Base-by-base conservation (phyloP, 164 flowering plant genomes). In the Chloranthus sessilifolius region DNA sequence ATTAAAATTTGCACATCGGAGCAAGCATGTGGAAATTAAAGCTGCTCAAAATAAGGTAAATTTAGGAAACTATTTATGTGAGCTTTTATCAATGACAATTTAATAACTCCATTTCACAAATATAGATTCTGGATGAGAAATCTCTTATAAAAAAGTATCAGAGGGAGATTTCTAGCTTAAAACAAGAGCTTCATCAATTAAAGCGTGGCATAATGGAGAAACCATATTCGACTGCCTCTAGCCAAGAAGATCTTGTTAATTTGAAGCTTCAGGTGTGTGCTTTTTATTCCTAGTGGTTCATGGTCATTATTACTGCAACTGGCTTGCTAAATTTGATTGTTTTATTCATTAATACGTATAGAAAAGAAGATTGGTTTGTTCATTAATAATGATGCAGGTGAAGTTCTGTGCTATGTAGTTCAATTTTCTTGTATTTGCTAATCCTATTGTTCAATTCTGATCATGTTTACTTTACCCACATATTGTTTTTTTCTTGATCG, bases 61-160 rank as follows among this genome's bases (percentile, higher is more conserved):
- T 19, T 34, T 35, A 66, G 21, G 41, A 23, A 42, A 20, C 25
- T 43, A 23, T 23, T 10, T 43, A 23, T 43, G 31, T 10, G 27
- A 6, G 5, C 27, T 44, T 25, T 26, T 20, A 5, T 44, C 16
- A 11, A 44, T 25, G 4, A 25, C 30, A 21, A 42, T 21, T 14
- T 42, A 3, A n/a, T 41, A 3, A 15, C 2, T 15, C n/a, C 5
- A 15, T 26, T 48, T 58, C 29, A 10, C 30, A 42, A 10, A 33
- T 63, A 47, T 47, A 86, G 95, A 86, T 86, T 43, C 56, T 86
- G 69, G 95, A 86, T 67, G 91, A 86, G 73, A 86, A 86, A 59
- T 86, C 91, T 54, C 76, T 86, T n/a, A 86, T 86, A 11, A 86
- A 86, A 43, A 86, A 79, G 64, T 86, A 86, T 59, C 95, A 86